These are phyloP conservation scores for Stylosanthes scabra DNA, from an alignment of 331 rosid species.

Conservation along the genomic window DNA sequence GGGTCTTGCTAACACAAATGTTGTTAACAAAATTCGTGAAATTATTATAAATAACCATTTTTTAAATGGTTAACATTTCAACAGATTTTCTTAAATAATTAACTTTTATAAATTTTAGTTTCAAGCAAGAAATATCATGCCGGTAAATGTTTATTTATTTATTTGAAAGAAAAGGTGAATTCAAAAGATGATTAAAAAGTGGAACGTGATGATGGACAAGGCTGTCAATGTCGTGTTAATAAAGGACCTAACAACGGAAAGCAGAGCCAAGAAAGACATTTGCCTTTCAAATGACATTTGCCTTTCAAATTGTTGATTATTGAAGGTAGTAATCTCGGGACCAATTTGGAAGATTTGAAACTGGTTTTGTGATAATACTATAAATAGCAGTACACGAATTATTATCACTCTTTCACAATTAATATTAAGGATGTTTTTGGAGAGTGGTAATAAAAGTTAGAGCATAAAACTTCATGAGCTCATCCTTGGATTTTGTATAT, in stretches of 20 bases:
- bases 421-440: no score
- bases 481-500: no score
- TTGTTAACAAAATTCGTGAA: no score
- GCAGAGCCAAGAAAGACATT: constrained; percentile 26
- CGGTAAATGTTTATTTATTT: background rate
- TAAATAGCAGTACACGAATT: no score
- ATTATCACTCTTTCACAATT: no score
- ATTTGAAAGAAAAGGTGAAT: background rate
- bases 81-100: constrained; percentile 6
- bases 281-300: no score
- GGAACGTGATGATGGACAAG: constrained; percentile 41
- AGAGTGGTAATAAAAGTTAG: no score
- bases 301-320: constrained; percentile 36
- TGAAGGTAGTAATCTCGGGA: constrained; percentile 8
- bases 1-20: no score
- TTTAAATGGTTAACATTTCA: background rate
- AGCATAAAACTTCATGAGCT: no score
- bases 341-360: no score
- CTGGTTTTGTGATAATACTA: no score
- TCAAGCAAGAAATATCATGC: constrained; percentile 20
- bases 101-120: background rate
- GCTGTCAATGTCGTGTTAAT: constrained; percentile 47
- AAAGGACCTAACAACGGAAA: constrained; percentile 28
- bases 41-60: no score
- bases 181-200: constrained; percentile 43